phyloP scores from a whole-genome alignment of 345 rosid species.

The Adansonia digitata region DNA sequence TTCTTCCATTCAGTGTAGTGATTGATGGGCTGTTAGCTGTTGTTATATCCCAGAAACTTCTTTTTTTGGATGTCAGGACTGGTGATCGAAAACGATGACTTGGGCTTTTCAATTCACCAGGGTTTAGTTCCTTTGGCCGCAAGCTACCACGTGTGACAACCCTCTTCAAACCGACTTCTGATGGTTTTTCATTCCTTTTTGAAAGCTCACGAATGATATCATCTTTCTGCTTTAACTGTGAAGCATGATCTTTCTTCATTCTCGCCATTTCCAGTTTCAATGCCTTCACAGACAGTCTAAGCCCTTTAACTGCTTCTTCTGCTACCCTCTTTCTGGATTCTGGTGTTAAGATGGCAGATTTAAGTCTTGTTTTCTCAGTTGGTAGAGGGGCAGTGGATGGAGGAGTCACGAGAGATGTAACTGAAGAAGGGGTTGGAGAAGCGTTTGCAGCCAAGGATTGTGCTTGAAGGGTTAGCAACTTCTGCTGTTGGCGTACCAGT shows the following conservation, averaged over 20 bases:
- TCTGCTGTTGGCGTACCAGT: constrained; percentile 66
- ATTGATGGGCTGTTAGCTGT: constrained; percentile 66
- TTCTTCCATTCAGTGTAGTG: constrained; percentile 49
- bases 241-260: constrained; percentile 68
- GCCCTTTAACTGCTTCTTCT: constrained; percentile 53
- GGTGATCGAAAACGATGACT: constrained; percentile 43
- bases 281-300: constrained; percentile 50
- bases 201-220: constrained; percentile 49
- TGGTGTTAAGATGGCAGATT: constrained; percentile 64
- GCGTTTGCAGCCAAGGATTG: constrained; percentile 59
- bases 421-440: constrained; percentile 76
- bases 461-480: constrained; percentile 64
- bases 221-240: constrained; percentile 73
- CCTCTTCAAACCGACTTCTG: constrained; percentile 38
- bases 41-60: constrained; percentile 90
- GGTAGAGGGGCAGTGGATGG: constrained; percentile 50
- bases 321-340: constrained; percentile 50
- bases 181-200: constrained; percentile 41
- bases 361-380: constrained; percentile 46
- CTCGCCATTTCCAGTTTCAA: constrained; percentile 67
- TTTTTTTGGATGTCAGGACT: constrained; percentile 55
- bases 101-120: constrained; percentile 61
- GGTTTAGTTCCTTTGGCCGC: constrained; percentile 48
- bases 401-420: constrained; percentile 66
- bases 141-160: constrained; percentile 52